These are phyloP conservation scores for Parmelia sp. DNA, from an alignment of 495 filamentous ascomycete genomes.

Conservation along the genomic window DNA sequence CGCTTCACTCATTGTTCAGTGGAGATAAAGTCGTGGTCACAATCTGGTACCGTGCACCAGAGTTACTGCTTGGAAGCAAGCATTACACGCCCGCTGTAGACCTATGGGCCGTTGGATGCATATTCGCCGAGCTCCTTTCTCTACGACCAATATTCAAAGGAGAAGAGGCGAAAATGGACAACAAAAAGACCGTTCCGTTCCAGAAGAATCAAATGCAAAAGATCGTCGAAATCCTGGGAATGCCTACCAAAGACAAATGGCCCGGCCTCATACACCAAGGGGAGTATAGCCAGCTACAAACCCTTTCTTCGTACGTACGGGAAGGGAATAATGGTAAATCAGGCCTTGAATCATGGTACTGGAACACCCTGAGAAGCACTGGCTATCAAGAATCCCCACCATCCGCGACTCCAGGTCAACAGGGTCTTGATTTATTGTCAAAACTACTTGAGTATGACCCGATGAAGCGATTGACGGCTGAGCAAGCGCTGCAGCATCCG, in stretches of 20 bases:
- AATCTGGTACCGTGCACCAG: constrained; percentile 97
- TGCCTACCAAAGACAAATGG: constrained; percentile 87
- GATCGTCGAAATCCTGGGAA: constrained; percentile 90
- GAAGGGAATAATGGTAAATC: constrained; percentile 36
- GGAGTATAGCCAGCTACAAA: constrained; percentile 70
- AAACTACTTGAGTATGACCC: constrained; percentile 90
- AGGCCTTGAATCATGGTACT: constrained; percentile 60
- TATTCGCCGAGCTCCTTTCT: constrained; percentile 89
- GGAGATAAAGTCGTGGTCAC: constrained; percentile 99
- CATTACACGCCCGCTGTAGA: constrained; percentile 97
- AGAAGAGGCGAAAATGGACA: constrained; percentile 98
- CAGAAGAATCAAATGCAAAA: constrained; percentile 98
- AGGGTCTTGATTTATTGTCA: constrained; percentile 74
- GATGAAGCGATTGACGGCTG: constrained; percentile 75
- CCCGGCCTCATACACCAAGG: constrained; percentile 72
- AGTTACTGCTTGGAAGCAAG: constrained; percentile 79
- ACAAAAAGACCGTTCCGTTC: constrained; percentile 93
- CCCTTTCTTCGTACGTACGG: constrained; percentile 38
- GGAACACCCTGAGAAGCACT: constrained; percentile 52
- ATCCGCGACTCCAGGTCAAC: constrained; percentile 54
- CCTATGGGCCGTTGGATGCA: constrained; percentile 96
- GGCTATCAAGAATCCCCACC: constrained; percentile 48
- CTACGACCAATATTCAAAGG: constrained; percentile 96
- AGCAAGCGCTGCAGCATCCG: constrained; percentile 75
- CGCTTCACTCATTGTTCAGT: constrained; percentile 78